These are phyloP conservation scores for Phaffia tasmanica DNA, from an alignment of 768 basidiomycete species.

Conservation along the genomic window DNA sequence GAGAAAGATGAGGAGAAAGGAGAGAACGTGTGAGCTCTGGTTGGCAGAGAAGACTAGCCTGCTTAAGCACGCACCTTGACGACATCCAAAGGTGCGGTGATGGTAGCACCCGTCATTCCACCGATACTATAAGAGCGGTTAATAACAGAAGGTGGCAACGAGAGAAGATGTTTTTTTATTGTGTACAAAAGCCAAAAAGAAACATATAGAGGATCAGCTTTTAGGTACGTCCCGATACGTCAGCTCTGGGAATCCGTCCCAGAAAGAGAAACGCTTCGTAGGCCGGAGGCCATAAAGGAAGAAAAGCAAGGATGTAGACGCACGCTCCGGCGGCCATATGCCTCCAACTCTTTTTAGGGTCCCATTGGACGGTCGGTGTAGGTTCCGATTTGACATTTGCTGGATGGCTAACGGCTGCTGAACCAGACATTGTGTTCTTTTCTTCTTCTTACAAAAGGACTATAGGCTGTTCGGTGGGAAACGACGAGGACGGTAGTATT, in stretches of 20 bases:
- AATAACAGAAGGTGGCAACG: too few relatives aligned
- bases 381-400: slow-evolving; percentile 8
- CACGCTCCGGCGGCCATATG: slow-evolving; percentile 82
- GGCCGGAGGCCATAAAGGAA: not conserved
- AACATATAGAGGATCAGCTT: not conserved
- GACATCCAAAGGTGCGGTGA: slow-evolving; percentile 95
- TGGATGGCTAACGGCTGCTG: slow-evolving; percentile 2
- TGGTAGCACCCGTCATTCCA: slow-evolving; percentile 93
- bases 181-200: not conserved
- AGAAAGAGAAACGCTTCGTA: not conserved
- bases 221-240: not conserved
- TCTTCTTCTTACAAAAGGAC: too few relatives aligned
- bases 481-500: too few relatives aligned
- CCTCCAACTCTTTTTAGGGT: slow-evolving; percentile 43
- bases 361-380: slow-evolving; percentile 21
- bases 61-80: slow-evolving; percentile 49
- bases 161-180: too few relatives aligned
- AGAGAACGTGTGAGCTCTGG: not conserved
- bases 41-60: not conserved
- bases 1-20: not conserved
- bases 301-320: slow-evolving; percentile 33
- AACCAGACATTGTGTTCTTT: too few relatives aligned
- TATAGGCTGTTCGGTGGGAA: too few relatives aligned
- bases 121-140: slow-evolving; percentile 53
- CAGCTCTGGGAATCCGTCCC: not conserved